Base-by-base conservation (phyloP, 1,284 basidiomycete genomes). In the Sparassis latifolia region DNA sequence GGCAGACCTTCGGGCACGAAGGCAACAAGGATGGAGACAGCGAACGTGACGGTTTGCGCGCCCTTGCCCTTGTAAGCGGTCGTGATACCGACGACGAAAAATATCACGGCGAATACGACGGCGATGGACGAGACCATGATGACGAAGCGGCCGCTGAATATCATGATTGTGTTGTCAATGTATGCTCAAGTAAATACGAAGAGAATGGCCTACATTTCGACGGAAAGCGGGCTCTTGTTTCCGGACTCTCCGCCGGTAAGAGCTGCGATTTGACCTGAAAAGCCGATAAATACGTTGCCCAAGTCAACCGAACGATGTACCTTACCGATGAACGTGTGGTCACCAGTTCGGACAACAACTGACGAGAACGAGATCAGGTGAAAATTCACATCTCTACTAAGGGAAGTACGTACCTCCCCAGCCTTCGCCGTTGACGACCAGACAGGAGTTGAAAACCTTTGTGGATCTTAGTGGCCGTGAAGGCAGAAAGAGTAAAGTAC, bases 1-100 rank as follows among this genome's bases (percentile, higher is more conserved):
- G 85, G 84, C 41, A 86, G 68, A 56, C 84, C 84, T 60, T 84
- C 82, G 0, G 79, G 82, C 1, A 82, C 82, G 60, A 82, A 88
- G 2, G 85, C 83, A n/a, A 87, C 84, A 37, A 87, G 69, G 52
- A 87, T 75, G 5, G 83, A 84, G 2, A 86, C 79, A 2, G 83
- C 82, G 49, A 84, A 84, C 0, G 83, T 85, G 29, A 85, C 79
- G 2, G 81, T 84, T 49, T 73, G 68, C 5, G 78, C 71, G 5
- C 73, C 76, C 56, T 81, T 72, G 29, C 82, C 82, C 59, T 79
- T 79, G 69, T 85, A 85, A 2, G 71, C 80, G 0, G 81, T 83
- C 27, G 78, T 77, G 53, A 85, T 78, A 29, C 83, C 82, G 35
- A 85, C 79, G 37, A 73, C 68, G 61, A 86, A 84, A 69, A 85